Percentiles rank a stretch among this genome's conserved stretches.
phyloP scores from a whole-genome alignment of 805 yeast genomes.

The Lipomyces oligophaga region DNA sequence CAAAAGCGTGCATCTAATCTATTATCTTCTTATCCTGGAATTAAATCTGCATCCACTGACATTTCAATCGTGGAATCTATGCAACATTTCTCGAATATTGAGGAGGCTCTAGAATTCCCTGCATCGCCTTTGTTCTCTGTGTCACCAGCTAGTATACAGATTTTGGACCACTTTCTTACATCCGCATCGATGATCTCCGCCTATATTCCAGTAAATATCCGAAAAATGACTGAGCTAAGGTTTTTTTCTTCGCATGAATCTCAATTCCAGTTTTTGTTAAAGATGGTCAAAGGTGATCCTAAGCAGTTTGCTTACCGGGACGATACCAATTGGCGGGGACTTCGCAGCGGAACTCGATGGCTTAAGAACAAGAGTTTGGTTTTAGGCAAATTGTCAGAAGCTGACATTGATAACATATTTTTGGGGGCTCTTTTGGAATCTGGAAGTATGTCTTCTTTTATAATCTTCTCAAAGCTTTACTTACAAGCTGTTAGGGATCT shows the following conservation, averaged over 20 bases:
- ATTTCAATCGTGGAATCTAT: not conserved
- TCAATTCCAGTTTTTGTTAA: constrained; percentile 21
- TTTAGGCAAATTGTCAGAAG: constrained; percentile 27
- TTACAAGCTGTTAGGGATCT: constrained; percentile 23
- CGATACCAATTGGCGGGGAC: constrained; percentile 26
- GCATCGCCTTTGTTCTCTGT: constrained; percentile 15
- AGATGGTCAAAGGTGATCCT: constrained; percentile 19
- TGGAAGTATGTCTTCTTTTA: constrained; percentile 13
- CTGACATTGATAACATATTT: constrained; percentile 26
- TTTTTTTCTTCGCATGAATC: constrained; percentile 19
- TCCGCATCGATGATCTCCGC: constrained; percentile 25
- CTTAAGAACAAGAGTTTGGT: constrained; percentile 21
- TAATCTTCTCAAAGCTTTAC: not conserved
- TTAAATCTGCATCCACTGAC: not conserved
- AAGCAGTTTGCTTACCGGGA: constrained; percentile 27
- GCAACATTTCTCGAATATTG: constrained; percentile 1
- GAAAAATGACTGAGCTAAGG: constrained; percentile 15
- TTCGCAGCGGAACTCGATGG: constrained; percentile 24
- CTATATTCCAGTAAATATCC: constrained; percentile 20
- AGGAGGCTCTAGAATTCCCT: constrained; percentile 14
- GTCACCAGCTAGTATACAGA: constrained; percentile 6
- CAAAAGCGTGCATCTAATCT: constrained; percentile 18
- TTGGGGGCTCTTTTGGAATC: constrained; percentile 22
- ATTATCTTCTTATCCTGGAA: not conserved
- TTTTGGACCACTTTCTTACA: constrained; percentile 21